Evolutionary conservation across 192 early-diverging fungal species (phyloP).

Genomic region (Mycoemilia scoparia): DNA sequence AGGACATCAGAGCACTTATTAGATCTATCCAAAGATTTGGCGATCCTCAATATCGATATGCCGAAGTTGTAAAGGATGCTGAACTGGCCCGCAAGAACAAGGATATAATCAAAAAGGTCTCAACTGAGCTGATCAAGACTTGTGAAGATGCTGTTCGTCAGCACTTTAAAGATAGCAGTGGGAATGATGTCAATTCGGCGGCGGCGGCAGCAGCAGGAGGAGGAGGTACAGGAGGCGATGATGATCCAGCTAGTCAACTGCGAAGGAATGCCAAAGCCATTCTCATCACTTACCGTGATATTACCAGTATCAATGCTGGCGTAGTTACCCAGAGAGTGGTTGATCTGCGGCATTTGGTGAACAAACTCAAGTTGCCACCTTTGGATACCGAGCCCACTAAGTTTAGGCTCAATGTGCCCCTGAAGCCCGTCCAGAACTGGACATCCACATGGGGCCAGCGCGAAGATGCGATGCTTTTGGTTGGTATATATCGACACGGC

Average conservation of each 20-base stretch:
- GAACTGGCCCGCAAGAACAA: constrained; percentile 51
- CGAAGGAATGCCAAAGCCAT: constrained; percentile 51
- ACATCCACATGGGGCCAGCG: constrained; percentile 64
- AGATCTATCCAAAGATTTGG: constrained; percentile 72
- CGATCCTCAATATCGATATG: constrained; percentile 53
- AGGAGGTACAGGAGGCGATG: constrained; percentile 22
- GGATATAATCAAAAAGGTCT: constrained; percentile 27
- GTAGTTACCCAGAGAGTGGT: constrained; percentile 52
- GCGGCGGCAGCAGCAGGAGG: constrained; percentile 9
- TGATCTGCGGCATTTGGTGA: constrained; percentile 50
- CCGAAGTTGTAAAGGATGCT: constrained; percentile 63
- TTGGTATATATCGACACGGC: constrained; percentile 86
- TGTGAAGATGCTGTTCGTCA: constrained; percentile 38
- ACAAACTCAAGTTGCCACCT: constrained; percentile 32
- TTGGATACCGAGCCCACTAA: constrained; percentile 33
- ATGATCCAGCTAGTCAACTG: constrained; percentile 20
- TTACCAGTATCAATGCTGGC: constrained; percentile 72
- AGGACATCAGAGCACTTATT: constrained; percentile 68
- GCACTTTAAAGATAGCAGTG: constrained; percentile 12
- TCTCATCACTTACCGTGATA: constrained; percentile 53
- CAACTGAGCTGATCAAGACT: constrained; percentile 24
- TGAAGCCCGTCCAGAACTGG: constrained; percentile 80
- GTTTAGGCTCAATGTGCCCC: constrained; percentile 59
- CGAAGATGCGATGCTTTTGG: constrained; percentile 91
- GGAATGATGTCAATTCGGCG: constrained; percentile 6